phyloP scores from a whole-genome alignment of 306 rosid genomes.

The Erythrophleum fordii region DNA sequence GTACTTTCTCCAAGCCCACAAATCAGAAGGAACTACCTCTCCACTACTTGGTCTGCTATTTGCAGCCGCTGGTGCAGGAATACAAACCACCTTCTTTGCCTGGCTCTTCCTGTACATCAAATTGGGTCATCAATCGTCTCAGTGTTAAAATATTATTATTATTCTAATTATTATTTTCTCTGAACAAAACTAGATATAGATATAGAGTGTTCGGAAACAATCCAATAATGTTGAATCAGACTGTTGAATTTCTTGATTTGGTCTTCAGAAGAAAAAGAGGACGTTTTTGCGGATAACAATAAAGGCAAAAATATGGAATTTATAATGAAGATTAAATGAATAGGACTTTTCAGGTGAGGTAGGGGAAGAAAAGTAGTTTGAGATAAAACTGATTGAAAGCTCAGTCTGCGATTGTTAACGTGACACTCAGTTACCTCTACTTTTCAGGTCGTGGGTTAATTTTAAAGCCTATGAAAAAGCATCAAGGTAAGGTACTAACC shows the following conservation, averaged over 20 bases:
- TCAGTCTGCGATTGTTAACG: slow-evolving; percentile 42
- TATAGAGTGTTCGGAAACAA: too few species aligned
- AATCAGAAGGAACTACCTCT: slow-evolving; percentile 87
- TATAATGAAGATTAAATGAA: slow-evolving; percentile 7
- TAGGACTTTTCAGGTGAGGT: slow-evolving; percentile 42
- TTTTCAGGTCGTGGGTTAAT: slow-evolving; percentile 10
- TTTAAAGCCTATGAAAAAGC: neutral
- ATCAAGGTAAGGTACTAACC: neutral
- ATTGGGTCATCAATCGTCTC: neutral
- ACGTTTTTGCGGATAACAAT: neutral
- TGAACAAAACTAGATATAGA: neutral
- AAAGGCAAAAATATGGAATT: neutral
- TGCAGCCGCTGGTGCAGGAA: slow-evolving; percentile 83
- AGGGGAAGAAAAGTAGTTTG: slow-evolving; percentile 32
- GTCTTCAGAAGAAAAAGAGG: slow-evolving; percentile 11
- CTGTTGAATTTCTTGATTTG: neutral
- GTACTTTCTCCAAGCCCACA: slow-evolving; percentile 95
- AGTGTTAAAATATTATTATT: neutral
- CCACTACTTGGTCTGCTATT: slow-evolving; percentile 70
- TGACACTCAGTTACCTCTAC: slow-evolving; percentile 36
- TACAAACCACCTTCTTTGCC: slow-evolving; percentile 78
- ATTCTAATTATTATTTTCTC: neutral
- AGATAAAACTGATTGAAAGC: slow-evolving; percentile 45
- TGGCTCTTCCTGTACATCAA: slow-evolving; percentile 62
- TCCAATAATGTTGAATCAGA: neutral